Percentiles rank a stretch among this genome's conserved stretches.
phyloP scores from a whole-genome alignment of 2,329 filamentous ascomycete genomes.

The Aspergillus neotritici region DNA sequence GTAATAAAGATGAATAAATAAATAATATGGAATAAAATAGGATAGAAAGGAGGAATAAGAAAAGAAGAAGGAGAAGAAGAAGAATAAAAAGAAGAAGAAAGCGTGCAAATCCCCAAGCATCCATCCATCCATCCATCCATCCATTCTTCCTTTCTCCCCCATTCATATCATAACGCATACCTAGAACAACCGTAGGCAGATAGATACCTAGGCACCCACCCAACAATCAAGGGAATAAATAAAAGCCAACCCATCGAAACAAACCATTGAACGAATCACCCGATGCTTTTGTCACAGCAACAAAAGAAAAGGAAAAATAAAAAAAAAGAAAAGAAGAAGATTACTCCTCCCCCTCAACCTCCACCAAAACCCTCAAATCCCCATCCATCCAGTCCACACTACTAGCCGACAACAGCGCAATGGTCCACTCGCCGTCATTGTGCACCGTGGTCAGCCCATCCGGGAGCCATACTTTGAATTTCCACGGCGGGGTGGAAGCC shows the following conservation, averaged over 20 bases:
- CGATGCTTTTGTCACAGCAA: no score
- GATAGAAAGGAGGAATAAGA: not conserved
- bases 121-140: no score
- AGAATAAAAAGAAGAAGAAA: not conserved
- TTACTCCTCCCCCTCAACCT: slow-evolving; percentile 20
- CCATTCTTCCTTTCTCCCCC: not conserved
- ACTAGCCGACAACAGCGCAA: slow-evolving; percentile 38
- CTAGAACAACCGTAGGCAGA: no score
- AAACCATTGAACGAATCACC: no score
- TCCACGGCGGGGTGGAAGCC: slow-evolving; percentile 22
- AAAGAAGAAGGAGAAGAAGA: not conserved
- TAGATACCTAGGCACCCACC: no score
- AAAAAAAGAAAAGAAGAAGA: not conserved
- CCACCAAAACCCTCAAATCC: slow-evolving; percentile 39
- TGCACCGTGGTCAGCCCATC: slow-evolving; percentile 36
- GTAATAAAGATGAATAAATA: not conserved
- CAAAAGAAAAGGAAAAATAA: not conserved
- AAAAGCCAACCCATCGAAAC: no score
- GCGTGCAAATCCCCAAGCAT: no score
- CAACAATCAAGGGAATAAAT: no score
- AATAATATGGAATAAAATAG: not conserved
- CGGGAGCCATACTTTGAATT: slow-evolving; percentile 38
- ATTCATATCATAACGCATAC: not conserved
- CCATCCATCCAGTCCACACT: slow-evolving; percentile 46
- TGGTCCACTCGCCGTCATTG: slow-evolving; percentile 41